These are phyloP conservation scores for Scleromitrula shiraiana DNA, from an alignment of 2,329 filamentous ascomycete species.

Conservation along the genomic window DNA sequence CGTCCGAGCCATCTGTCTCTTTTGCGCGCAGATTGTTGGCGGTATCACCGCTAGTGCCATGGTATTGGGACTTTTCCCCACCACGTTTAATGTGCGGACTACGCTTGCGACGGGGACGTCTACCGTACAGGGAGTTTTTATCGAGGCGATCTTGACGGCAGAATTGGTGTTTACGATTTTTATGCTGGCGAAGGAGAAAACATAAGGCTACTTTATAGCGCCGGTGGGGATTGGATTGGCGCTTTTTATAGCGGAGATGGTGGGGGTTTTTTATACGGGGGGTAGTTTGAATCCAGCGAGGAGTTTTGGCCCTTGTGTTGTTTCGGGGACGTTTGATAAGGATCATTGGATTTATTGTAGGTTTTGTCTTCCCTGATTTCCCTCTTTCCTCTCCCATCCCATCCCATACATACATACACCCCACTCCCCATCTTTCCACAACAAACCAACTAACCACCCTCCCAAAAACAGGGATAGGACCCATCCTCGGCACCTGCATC, in stretches of 20 bases:
- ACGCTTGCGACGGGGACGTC: conserved; percentile 34
- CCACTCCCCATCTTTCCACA: background rate
- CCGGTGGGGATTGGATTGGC: conserved; percentile 40
- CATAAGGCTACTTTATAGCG: conserved; percentile 39
- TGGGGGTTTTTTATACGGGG: conserved; percentile 41
- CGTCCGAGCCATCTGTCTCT: conserved; percentile 27
- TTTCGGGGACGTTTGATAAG: conserved; percentile 34
- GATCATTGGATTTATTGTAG: conserved; percentile 41
- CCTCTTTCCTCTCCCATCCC: background rate
- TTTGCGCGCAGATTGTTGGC: conserved; percentile 31
- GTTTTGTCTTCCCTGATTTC: no score
- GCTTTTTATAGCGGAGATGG: conserved; percentile 39
- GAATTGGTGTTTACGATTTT: conserved; percentile 42
- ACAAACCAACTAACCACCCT: background rate
- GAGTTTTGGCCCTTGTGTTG: conserved; percentile 40
- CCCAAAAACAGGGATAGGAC: conserved; percentile 36
- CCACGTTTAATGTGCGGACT: conserved; percentile 40
- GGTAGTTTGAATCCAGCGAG: conserved; percentile 41
- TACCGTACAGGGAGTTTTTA: conserved; percentile 39
- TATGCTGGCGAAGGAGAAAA: conserved; percentile 43
- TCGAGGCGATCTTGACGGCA: conserved; percentile 41
- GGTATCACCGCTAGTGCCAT: conserved; percentile 35
- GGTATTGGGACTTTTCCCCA: conserved; percentile 16
- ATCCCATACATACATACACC: no score
- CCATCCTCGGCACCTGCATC: conserved; percentile 40